Percentiles rank a stretch among this genome's conserved stretches.
These are phyloP conservation scores for Saccharomycopsis fibuligera DNA, from an alignment of 805 yeast genomes.

Conservation along the genomic window DNA sequence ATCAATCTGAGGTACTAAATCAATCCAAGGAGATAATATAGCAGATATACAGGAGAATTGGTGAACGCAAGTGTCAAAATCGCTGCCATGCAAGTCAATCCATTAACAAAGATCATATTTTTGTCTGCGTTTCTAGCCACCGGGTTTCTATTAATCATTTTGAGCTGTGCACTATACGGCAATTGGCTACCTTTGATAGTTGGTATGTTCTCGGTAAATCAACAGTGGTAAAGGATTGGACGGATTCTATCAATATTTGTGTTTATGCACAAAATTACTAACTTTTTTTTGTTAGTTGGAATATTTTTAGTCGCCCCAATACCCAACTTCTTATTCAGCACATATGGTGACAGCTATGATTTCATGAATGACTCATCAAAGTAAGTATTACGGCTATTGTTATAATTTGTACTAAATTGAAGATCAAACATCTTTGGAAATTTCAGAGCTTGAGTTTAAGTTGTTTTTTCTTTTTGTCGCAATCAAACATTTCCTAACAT, in stretches of 20 bases:
- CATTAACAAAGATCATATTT: constrained; percentile 71
- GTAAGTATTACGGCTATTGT: constrained; percentile 26
- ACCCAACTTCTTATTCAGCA: constrained; percentile 56
- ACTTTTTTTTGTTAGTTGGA: constrained; percentile 32
- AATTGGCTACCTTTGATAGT: constrained; percentile 89
- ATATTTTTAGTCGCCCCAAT: constrained; percentile 65
- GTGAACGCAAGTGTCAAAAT: too few relatives aligned
- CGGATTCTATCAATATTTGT: too few relatives aligned
- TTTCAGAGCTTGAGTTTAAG: too few relatives aligned
- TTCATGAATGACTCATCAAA: constrained; percentile 53
- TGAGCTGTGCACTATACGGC: constrained; percentile 82
- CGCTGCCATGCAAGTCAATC: constrained; percentile 33
- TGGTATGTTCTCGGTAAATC: too few relatives aligned
- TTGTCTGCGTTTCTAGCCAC: constrained; percentile 74
- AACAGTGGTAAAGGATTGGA: too few relatives aligned
- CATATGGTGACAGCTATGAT: constrained; percentile 41
- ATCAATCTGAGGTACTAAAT: too few relatives aligned
- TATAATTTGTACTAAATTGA: too few relatives aligned
- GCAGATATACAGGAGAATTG: too few relatives aligned
- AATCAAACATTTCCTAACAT: neutral
- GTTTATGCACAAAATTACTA: too few relatives aligned
- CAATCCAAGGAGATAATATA: too few relatives aligned
- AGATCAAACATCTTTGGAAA: too few relatives aligned
- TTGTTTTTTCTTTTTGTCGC: neutral
- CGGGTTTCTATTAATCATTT: constrained; percentile 81